Evolutionary conservation across 495 filamentous ascomycete genomes (phyloP).

Genomic region (Cladorrhinum samala): DNA sequence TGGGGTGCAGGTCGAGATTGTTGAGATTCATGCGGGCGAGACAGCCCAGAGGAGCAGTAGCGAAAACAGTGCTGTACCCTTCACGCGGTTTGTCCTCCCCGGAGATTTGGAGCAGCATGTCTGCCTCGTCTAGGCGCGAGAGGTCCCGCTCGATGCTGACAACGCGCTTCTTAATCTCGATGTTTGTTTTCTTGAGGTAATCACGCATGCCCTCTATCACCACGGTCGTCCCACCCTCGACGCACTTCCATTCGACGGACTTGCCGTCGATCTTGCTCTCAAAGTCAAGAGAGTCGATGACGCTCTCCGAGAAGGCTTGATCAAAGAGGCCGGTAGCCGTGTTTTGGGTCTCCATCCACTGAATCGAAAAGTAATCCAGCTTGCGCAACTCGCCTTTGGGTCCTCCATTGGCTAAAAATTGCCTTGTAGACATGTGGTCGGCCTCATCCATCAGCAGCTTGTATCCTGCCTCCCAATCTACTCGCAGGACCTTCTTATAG

Average conservation of each 20-base stretch:
- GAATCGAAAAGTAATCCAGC: background rate
- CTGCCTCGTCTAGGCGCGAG: background rate
- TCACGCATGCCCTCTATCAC: constrained; percentile 3
- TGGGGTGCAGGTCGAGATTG: constrained; percentile 11
- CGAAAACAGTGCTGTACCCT: constrained; percentile 26
- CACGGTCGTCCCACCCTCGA: constrained; percentile 16
- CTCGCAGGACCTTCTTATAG: background rate
- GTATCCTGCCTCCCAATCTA: background rate
- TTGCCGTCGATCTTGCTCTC: no score
- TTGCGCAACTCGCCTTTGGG: background rate
- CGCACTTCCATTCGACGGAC: constrained; percentile 8
- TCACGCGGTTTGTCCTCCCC: background rate
- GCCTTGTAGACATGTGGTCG: background rate
- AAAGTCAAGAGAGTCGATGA: constrained; percentile 34
- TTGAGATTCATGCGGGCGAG: constrained; percentile 25
- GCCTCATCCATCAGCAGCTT: constrained; percentile 1
- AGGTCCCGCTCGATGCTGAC: background rate
- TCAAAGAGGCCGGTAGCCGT: constrained; percentile 18
- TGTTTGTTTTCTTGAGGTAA: constrained; percentile 6
- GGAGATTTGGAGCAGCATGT: background rate
- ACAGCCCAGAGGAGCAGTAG: constrained; percentile 24
- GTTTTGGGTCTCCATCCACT: background rate
- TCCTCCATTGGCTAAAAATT: background rate
- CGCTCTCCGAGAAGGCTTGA: constrained; percentile 28
- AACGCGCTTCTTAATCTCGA: constrained; percentile 14